Evolutionary conservation across 768 basidiomycete genomes (phyloP).

Genomic region (Lentinula sp.): DNA sequence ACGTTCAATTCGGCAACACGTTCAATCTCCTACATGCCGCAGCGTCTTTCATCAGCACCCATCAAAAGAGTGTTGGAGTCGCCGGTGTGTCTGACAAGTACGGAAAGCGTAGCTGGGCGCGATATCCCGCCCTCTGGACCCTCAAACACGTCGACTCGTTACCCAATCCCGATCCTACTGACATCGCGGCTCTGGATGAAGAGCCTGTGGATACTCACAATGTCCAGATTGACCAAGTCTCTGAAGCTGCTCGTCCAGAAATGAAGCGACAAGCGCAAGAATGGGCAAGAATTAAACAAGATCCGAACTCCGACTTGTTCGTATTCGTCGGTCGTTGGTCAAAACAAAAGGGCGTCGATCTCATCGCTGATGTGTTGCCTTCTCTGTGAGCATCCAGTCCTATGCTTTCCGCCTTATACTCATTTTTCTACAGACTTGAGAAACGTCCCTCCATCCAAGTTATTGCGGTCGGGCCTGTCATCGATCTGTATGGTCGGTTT

Average conservation of each 20-base stretch:
- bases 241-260: slow-evolving; percentile 87
- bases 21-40: slow-evolving; percentile 94
- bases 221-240: slow-evolving; percentile 70
- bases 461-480: slow-evolving; percentile 89
- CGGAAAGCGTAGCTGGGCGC: slow-evolving; percentile 94
- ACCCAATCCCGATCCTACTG: slow-evolving; percentile 92
- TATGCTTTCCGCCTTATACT: slow-evolving; percentile 5
- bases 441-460: slow-evolving; percentile 85
- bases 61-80: slow-evolving; percentile 91
- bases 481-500: slow-evolving; percentile 92
- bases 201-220: slow-evolving; percentile 64
- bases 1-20: slow-evolving; percentile 96
- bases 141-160: slow-evolving; percentile 93
- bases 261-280: slow-evolving; percentile 90
- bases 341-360: slow-evolving; percentile 96
- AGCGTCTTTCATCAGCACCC: slow-evolving; percentile 86
- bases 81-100: slow-evolving; percentile 98
- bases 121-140: slow-evolving; percentile 95
- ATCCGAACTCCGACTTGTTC: slow-evolving; percentile 84
- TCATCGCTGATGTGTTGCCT: slow-evolving; percentile 95
- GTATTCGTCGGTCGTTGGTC: slow-evolving; percentile 99
- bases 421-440: slow-evolving; percentile 49
- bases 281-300: slow-evolving; percentile 92
- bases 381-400: slow-evolving; percentile 53
- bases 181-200: slow-evolving; percentile 90